Conservation (phyloP, 805 yeast genomes). For the Starmerella sp. region DNA sequence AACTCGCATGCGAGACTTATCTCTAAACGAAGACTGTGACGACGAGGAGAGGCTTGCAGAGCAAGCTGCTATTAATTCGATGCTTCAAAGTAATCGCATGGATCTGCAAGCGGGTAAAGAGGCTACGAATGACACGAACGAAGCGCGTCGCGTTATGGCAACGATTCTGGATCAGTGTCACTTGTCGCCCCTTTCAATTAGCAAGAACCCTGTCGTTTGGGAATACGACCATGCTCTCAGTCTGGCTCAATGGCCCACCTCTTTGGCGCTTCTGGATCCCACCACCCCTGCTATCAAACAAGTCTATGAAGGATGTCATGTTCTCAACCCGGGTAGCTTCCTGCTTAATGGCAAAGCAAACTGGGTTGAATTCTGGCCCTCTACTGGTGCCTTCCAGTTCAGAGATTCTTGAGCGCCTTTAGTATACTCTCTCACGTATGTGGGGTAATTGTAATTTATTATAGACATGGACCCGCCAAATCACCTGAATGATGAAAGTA, state of each 20-base stretch:
- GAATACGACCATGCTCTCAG: slow-evolving; percentile 58
- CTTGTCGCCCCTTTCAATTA: slow-evolving; percentile 63
- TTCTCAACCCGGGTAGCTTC: slow-evolving; percentile 59
- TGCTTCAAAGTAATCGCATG: slow-evolving; percentile 4
- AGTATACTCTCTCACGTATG: background rate
- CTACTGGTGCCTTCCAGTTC: slow-evolving; percentile 37
- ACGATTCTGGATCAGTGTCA: slow-evolving; percentile 82
- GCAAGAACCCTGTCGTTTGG: slow-evolving; percentile 54
- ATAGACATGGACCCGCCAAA: too few species aligned
- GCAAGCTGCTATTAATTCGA: slow-evolving; percentile 3
- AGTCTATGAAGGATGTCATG: slow-evolving; percentile 71
- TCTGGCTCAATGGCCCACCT: slow-evolving; percentile 67
- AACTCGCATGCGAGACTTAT: background rate
- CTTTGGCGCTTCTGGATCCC: slow-evolving; percentile 53
- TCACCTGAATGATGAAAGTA: too few species aligned
- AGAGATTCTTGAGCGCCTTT: background rate
- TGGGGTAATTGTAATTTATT: too few species aligned
- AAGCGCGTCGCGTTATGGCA: slow-evolving; percentile 47
- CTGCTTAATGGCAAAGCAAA: slow-evolving; percentile 37
- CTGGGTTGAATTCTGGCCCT: slow-evolving; percentile 65
- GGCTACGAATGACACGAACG: slow-evolving; percentile 23
- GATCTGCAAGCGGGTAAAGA: background rate
- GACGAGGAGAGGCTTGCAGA: slow-evolving; percentile 21
- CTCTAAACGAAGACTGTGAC: slow-evolving; percentile 12
- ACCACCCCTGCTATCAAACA: slow-evolving; percentile 61